Percentiles rank a stretch among this genome's conserved stretches.
These are phyloP conservation scores for Sideroxylon spinosum DNA, from an alignment of 179 eudicot species.

Conservation along the genomic window DNA sequence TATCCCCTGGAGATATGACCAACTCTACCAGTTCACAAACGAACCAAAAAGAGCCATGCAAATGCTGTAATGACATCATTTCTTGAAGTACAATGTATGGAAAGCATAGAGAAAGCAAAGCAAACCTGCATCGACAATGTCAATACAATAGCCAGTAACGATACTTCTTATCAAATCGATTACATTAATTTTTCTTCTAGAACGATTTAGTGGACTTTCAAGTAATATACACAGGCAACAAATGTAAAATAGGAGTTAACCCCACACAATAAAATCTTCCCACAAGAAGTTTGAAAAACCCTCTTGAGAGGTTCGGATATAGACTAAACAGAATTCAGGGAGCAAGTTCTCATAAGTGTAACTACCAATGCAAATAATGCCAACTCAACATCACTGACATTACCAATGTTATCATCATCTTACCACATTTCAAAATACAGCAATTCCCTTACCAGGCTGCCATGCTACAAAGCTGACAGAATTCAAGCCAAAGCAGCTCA, in stretches of 20 bases:
- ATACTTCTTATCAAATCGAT: no score
- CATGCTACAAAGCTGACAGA: neutral
- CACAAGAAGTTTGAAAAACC: neutral
- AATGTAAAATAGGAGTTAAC: neutral
- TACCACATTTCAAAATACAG: no score
- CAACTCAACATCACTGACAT: neutral
- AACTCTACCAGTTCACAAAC: neutral
- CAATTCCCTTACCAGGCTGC: no score
- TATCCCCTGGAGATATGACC: constrained; percentile 40
- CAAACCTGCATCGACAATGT: no score
- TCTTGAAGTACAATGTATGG: neutral
- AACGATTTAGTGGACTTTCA: neutral
- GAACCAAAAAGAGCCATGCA: neutral
- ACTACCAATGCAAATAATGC: neutral
- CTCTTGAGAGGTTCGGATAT: neutral
- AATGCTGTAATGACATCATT: no score
- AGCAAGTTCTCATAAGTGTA: neutral
- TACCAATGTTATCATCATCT: neutral
- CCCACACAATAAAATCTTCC: neutral
- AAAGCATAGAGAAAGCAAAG: neutral
- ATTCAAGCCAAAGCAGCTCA: neutral
- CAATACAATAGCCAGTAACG: no score
- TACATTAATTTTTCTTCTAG: neutral
- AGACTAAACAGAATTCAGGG: neutral
- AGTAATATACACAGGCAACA: neutral